phyloP scores from a whole-genome alignment of 2,329 filamentous ascomycete species.

The Microascus cirrosus region DNA sequence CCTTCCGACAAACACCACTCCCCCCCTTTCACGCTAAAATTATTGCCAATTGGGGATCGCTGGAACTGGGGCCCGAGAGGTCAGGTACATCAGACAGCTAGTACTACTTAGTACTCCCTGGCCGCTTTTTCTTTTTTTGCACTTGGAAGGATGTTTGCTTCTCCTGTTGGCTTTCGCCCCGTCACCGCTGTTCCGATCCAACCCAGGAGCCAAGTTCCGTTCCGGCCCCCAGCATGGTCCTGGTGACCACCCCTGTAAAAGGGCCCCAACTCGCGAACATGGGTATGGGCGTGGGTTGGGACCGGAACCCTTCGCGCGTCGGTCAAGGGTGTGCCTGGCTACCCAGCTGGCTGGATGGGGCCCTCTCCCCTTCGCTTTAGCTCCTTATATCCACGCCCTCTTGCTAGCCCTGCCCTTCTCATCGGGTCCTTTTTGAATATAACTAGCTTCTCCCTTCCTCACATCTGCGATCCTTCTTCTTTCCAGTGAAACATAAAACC shows the following conservation, averaged over 20 bases:
- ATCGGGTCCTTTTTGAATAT: neutral
- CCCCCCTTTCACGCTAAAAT: neutral
- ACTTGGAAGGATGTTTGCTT: neutral
- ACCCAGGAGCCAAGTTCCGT: conserved; percentile 3
- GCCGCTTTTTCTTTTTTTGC: neutral
- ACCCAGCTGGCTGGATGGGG: neutral
- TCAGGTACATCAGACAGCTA: neutral
- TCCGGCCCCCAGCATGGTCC: conserved; percentile 3
- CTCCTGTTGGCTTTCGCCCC: neutral
- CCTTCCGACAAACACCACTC: neutral
- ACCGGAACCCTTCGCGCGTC: conserved; percentile 2
- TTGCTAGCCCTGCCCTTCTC: neutral
- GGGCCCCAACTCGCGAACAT: neutral
- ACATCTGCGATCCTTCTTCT: neutral
- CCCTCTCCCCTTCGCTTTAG: conserved; percentile 2
- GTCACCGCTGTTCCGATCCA: conserved; percentile 5
- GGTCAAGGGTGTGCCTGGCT: conserved; percentile 3
- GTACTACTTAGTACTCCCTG: neutral
- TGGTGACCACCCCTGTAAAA: conserved; percentile 4
- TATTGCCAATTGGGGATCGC: neutral
- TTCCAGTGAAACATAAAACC: neutral
- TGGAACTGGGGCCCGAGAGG: neutral
- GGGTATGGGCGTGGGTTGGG: conserved; percentile 1
- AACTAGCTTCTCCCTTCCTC: conserved; percentile 1
- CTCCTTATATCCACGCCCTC: conserved; percentile 4